Conservation (phyloP, 1,284 basidiomycete species). For the Earliella scabrosa region DNA sequence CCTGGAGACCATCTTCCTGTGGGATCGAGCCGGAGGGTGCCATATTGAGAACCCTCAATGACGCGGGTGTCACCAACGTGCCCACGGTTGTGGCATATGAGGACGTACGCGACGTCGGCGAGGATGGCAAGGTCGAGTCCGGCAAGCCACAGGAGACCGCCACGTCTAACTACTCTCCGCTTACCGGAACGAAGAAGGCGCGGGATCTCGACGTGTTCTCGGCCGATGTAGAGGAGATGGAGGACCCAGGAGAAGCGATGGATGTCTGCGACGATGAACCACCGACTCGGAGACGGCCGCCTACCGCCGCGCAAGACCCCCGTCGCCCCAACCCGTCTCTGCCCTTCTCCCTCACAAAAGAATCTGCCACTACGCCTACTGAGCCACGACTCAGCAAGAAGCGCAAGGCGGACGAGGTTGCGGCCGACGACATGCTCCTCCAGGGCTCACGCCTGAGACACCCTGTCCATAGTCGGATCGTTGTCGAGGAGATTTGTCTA, state of each 20-base stretch:
- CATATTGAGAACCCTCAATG: background rate
- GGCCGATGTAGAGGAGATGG: no score
- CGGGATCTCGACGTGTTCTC: no score
- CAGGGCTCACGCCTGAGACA: background rate
- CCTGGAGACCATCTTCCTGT: constrained; percentile 7
- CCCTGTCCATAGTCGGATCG: constrained; percentile 11
- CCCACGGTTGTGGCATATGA: background rate
- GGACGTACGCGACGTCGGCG: background rate
- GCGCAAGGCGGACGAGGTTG: background rate
- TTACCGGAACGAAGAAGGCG: background rate
- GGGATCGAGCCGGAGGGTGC: constrained; percentile 7
- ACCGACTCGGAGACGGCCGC: no score
- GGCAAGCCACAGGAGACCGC: background rate
- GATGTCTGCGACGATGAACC: no score
- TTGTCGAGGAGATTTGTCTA: constrained; percentile 10
- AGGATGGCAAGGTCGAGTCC: no score
- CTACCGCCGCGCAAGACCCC: no score
- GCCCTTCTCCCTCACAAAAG: no score
- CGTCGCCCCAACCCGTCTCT: no score
- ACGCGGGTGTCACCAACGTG: background rate
- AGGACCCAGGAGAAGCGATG: no score
- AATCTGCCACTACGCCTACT: no score
- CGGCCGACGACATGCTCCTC: no score
- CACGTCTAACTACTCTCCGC: background rate
- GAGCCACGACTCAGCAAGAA: background rate